Evolutionary conservation across 345 rosid species (phyloP), one percentile per base, ranked within the genome.

Genomic region (Citropsis articulata): DNA sequence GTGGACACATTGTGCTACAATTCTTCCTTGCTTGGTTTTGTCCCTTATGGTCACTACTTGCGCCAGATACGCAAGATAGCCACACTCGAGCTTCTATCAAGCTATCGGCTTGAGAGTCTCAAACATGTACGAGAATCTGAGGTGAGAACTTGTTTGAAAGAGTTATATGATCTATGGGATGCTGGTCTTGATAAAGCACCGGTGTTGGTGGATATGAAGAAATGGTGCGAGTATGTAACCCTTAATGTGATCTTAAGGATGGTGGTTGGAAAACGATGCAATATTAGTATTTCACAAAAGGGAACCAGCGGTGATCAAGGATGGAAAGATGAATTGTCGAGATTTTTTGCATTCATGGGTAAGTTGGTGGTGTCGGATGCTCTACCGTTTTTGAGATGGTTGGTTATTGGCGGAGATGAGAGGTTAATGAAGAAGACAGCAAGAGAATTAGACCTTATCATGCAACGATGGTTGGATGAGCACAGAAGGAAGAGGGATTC

Each of bases 21-120:
- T n/a, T 28, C 65, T 0, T 45, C 85, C 53, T 75, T 80, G 80
- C 36, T 87, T 0, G 84, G 73, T 0, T 80, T 80, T 19, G 53
- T 78, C 14, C 81, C 85, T 0, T 80, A 85, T 33, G 87, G 84
- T 6, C 12, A 70, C 1, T 82, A 78, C 40, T 85, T 88, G 48
- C 87, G 85, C 9, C 75, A 84, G 3, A 8, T 79, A 4, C 81
- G 48, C 14, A 42, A 42, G 14, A 42, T 42, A 42, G 48, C 16
- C 14, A 42, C 14, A 12, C 48, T 42, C 4, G 79, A 82, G 75
- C 83, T 87, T 13, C 86, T 87, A 45, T 87, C 90, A 1, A 80
- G 30, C 24, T 61, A 68, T 25, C 80, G 88, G 6, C 79, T 85
- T 13, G 77, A 82, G 21, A 30, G 18, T 16, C 75, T 63, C 2